phyloP scores from a whole-genome alignment of 2,329 filamentous ascomycete species.

The Alternaria hordeiaustralica region DNA sequence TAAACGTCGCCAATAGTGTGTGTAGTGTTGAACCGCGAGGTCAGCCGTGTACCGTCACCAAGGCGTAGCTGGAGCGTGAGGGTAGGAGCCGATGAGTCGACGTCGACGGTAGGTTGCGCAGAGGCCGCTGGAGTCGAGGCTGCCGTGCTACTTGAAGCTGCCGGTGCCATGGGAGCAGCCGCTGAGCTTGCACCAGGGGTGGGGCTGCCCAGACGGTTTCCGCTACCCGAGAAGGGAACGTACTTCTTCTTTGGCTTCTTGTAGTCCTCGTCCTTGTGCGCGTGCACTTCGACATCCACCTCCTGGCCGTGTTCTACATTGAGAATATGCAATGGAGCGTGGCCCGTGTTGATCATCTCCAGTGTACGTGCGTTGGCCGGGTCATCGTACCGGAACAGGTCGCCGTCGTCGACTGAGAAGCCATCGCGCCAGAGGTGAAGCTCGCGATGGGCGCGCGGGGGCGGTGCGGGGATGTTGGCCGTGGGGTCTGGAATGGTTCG shows the following conservation, averaged over 20 bases:
- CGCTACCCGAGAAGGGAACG: slow-evolving; percentile 74
- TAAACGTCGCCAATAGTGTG: slow-evolving; percentile 82
- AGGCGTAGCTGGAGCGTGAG: slow-evolving; percentile 78
- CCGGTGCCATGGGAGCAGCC: slow-evolving; percentile 41
- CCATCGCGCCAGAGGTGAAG: slow-evolving; percentile 85
- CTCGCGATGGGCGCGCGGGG: slow-evolving; percentile 67
- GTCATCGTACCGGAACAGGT: slow-evolving; percentile 79
- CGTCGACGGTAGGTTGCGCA: slow-evolving; percentile 53
- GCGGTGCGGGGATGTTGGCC: slow-evolving; percentile 44
- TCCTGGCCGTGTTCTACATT: slow-evolving; percentile 76
- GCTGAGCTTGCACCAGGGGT: slow-evolving; percentile 66
- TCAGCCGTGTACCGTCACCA: slow-evolving; percentile 76
- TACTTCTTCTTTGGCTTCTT: slow-evolving; percentile 75
- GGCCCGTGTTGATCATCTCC: slow-evolving; percentile 76
- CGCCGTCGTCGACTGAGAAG: slow-evolving; percentile 84
- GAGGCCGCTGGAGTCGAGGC: slow-evolving; percentile 41
- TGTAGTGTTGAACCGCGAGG: slow-evolving; percentile 81
- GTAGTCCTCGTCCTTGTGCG: slow-evolving; percentile 78
- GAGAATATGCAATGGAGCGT: slow-evolving; percentile 79
- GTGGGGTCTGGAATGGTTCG: slow-evolving; percentile 69
- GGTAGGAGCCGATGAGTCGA: slow-evolving; percentile 72
- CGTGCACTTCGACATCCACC: slow-evolving; percentile 76
- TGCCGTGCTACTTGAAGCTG: slow-evolving; percentile 40
- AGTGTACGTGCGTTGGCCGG: slow-evolving; percentile 75
- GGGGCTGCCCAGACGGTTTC: slow-evolving; percentile 77